phyloP scores from a whole-genome alignment of 1,284 basidiomycete species.

The Rhodofomes roseus region DNA sequence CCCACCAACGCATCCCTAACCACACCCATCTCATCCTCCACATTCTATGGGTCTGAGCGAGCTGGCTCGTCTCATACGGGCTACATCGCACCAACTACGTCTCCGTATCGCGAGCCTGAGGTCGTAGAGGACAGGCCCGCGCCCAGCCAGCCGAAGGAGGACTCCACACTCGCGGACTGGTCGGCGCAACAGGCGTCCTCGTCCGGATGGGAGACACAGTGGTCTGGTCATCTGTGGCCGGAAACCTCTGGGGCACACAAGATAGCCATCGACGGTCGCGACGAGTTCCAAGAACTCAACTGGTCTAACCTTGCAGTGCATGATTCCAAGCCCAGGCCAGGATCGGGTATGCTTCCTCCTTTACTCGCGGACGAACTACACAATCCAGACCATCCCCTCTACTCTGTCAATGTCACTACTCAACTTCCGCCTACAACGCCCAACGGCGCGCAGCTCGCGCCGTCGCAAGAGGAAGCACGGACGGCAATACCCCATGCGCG shows the following conservation, averaged over 20 bases:
- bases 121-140: conserved; percentile 33
- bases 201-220: background rate
- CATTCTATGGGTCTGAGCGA: background rate
- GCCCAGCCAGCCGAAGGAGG: conserved; percentile 6
- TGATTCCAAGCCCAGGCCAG: conserved; percentile 47
- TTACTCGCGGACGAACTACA: conserved; percentile 61
- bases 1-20: background rate
- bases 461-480: conserved; percentile 55
- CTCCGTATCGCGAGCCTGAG: conserved; percentile 43
- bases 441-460: conserved; percentile 21
- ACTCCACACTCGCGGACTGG: conserved; percentile 13
- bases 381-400: conserved; percentile 65
- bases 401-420: conserved; percentile 49
- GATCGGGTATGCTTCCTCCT: conserved; percentile 64
- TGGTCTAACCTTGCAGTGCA: conserved; percentile 63
- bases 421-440: conserved; percentile 26
- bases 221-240: conserved; percentile 9
- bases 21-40: conserved; percentile 1
- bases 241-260: conserved; percentile 22
- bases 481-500: conserved; percentile 73
- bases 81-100: conserved; percentile 25
- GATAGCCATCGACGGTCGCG: conserved; percentile 51
- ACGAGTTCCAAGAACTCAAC: conserved; percentile 49
- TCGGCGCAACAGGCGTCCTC: background rate
- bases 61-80: conserved; percentile 29